phyloP scores from a whole-genome alignment of 371 early-diverging fungal species.

The Mucor saturninus region DNA sequence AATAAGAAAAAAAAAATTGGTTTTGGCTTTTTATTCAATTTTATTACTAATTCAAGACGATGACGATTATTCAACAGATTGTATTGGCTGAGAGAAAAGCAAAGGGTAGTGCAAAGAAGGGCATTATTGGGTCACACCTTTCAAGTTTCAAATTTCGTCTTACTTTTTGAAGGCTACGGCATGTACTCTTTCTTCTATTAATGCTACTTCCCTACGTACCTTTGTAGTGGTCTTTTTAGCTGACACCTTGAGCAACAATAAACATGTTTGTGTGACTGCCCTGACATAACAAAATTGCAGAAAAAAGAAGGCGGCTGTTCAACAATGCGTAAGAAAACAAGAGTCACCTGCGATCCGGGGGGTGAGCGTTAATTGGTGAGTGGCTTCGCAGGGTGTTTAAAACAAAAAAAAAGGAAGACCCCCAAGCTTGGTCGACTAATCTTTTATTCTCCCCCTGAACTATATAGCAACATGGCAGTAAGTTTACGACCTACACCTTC shows the following conservation, averaged over 20 bases:
- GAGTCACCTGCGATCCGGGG: slow-evolving; percentile 15
- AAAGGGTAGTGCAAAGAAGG: background rate
- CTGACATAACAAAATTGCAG: too few species aligned
- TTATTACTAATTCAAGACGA: slow-evolving; percentile 15
- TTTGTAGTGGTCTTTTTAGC: too few species aligned
- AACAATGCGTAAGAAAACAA: background rate
- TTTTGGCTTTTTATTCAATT: background rate
- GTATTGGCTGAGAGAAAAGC: slow-evolving; percentile 5
- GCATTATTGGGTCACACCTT: slow-evolving; percentile 7
- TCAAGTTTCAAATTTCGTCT: background rate
- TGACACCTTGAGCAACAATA: too few species aligned
- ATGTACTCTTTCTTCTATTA: too few species aligned
- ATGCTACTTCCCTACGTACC: too few species aligned
- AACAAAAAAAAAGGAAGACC: background rate
- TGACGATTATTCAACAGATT: slow-evolving; percentile 22
- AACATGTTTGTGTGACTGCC: too few species aligned
- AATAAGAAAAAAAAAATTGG: background rate
- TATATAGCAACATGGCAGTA: slow-evolving; percentile 13
- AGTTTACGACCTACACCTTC: background rate
- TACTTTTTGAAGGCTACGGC: too few species aligned
- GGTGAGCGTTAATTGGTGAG: slow-evolving; percentile 1
- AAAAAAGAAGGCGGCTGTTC: background rate
- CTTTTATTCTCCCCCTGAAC: slow-evolving; percentile 11
- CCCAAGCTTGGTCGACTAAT: background rate
- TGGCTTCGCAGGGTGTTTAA: slow-evolving; percentile 20